Conservation (phyloP, 2,329 filamentous ascomycete species). For the Sclerotinia nivalis region DNA sequence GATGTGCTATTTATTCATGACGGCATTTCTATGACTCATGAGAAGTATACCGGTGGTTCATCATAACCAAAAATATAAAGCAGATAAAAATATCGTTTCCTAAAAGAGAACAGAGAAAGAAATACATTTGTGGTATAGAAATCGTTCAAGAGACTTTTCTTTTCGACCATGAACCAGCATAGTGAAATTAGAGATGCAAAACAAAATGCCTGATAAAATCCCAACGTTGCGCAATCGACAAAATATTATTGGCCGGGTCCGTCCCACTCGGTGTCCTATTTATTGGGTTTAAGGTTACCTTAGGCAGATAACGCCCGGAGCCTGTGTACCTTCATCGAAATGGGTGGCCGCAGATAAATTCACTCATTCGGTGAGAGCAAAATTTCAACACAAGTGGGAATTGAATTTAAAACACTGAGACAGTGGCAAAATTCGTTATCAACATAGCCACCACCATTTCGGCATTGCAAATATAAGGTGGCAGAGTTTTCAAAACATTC, state of each 20-base stretch:
- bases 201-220: not conserved
- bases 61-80: not conserved
- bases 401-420: not conserved
- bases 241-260: not conserved
- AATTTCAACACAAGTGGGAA: not conserved
- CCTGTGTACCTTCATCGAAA: constrained; percentile 7
- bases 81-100: not conserved
- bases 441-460: not conserved
- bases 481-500: not conserved
- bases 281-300: not conserved
- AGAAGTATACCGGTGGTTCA: not conserved
- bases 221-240: not conserved
- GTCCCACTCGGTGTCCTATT: constrained; percentile 14
- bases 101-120: not conserved
- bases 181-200: not conserved
- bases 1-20: not conserved
- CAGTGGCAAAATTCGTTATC: constrained; percentile 11
- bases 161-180: not conserved
- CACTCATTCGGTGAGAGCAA: constrained; percentile 1
- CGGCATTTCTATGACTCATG: not conserved
- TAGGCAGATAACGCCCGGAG: constrained; percentile 3
- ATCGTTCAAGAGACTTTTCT: constrained; percentile 2
- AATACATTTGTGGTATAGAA: not conserved
- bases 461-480: not conserved
- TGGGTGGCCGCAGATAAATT: constrained; percentile 3